These are phyloP conservation scores for Xylogone sp. DNA, from an alignment of 2,329 filamentous ascomycete genomes.

Conservation along the genomic window DNA sequence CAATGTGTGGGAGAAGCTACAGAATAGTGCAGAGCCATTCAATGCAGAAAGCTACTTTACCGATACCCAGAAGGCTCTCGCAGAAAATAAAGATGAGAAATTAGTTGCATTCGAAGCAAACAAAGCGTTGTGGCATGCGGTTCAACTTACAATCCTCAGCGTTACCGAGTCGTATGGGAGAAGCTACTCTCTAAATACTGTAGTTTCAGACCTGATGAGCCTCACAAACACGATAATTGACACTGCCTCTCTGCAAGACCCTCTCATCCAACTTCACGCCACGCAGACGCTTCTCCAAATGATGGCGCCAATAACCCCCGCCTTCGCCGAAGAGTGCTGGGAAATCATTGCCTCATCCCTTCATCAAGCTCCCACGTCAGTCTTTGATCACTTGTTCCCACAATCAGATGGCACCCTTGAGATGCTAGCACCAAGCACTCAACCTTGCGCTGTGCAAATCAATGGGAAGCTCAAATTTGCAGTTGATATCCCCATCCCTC, in stretches of 20 bases:
- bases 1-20: background rate
- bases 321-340: constrained; percentile 81
- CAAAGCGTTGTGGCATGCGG: constrained; percentile 54
- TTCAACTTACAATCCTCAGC: constrained; percentile 63
- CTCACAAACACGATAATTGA: constrained; percentile 67
- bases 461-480: constrained; percentile 75
- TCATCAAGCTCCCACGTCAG: constrained; percentile 19
- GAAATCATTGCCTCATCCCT: constrained; percentile 30
- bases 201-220: constrained; percentile 78
- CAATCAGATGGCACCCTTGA: constrained; percentile 45
- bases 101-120: constrained; percentile 2
- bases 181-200: constrained; percentile 76
- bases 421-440: constrained; percentile 45
- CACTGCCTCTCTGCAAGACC: constrained; percentile 32
- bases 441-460: constrained; percentile 66
- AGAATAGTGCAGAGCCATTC: constrained; percentile 1
- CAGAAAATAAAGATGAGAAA: constrained; percentile 18
- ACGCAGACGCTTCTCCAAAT: constrained; percentile 61
- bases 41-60: constrained; percentile 22
- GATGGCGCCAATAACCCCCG: constrained; percentile 76
- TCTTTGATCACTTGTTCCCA: constrained; percentile 56
- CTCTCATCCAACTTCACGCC: constrained; percentile 30
- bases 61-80: constrained; percentile 18
- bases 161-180: constrained; percentile 66
- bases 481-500: constrained; percentile 56